Conservation (phyloP, 805 yeast genomes). For the Wilhelminamyces savonicus region DNA sequence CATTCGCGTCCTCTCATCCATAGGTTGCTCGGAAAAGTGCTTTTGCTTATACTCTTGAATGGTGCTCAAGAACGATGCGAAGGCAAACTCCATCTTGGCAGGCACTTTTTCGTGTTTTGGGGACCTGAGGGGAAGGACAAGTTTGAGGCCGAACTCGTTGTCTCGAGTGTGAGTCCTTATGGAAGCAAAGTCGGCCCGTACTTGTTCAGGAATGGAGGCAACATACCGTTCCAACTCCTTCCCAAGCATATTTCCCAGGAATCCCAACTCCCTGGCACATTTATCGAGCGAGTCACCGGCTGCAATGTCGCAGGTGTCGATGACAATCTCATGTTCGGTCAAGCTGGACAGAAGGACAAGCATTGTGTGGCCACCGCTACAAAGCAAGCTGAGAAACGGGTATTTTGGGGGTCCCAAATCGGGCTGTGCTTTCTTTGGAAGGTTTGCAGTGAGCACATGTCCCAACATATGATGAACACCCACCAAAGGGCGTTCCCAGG, state of each 20-base stretch:
- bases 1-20: conserved; percentile 41
- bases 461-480: conserved; percentile 98
- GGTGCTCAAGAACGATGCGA: conserved; percentile 67
- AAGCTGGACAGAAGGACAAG: conserved; percentile 61
- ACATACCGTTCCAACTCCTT: conserved; percentile 66
- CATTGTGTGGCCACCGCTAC: conserved; percentile 94
- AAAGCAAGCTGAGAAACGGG: conserved; percentile 73
- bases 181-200: conserved; percentile 15
- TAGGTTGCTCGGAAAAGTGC: conserved; percentile 16
- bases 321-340: conserved; percentile 62
- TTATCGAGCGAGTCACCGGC: conserved; percentile 92
- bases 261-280: conserved; percentile 80
- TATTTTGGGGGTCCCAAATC: conserved; percentile 46
- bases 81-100: conserved; percentile 47
- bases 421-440: conserved; percentile 32
- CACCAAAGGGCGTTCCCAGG: conserved; percentile 68
- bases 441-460: conserved; percentile 55
- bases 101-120: conserved; percentile 25
- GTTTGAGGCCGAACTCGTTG: conserved; percentile 16
- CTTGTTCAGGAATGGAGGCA: conserved; percentile 18
- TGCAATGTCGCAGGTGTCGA: conserved; percentile 80
- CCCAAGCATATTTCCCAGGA: conserved; percentile 81
- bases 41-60: conserved; percentile 27
- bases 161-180: conserved; percentile 14
- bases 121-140: conserved; percentile 26